These are phyloP conservation scores for Vitis hybrid DNA, from an alignment of 177 flowering plant genomes.

Conservation along the genomic window DNA sequence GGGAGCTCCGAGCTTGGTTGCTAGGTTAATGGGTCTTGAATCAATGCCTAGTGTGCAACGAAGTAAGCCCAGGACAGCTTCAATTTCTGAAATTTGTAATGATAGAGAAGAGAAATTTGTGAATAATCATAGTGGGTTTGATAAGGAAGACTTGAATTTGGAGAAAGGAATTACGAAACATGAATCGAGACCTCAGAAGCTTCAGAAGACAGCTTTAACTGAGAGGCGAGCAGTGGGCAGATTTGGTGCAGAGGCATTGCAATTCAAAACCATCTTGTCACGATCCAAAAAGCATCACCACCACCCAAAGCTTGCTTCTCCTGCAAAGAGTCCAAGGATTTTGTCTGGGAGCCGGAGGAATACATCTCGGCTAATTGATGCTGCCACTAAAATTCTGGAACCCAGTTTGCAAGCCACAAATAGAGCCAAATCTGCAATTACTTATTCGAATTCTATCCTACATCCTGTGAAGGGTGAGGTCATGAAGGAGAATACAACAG, in stretches of 20 bases:
- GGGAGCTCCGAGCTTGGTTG: conserved; percentile 73
- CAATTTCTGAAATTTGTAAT: conserved; percentile 15
- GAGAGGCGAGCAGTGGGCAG: conserved; percentile 58
- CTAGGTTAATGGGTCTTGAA: conserved; percentile 94
- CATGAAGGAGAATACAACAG: conserved; percentile 16
- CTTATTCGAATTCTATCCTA: conserved; percentile 39
- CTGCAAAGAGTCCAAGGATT: conserved; percentile 52
- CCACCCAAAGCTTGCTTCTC: conserved; percentile 42
- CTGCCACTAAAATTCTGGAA: conserved; percentile 81
- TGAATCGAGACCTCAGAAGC: conserved; percentile 78
- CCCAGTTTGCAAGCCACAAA: conserved; percentile 76
- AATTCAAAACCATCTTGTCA: conserved; percentile 54
- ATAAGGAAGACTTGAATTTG: conserved; percentile 22
- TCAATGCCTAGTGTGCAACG: conserved; percentile 54
- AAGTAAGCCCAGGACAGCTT: conserved; percentile 39
- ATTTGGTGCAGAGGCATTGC: conserved; percentile 75
- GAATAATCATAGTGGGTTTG: conserved; percentile 11
- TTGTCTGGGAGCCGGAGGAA: conserved; percentile 35
- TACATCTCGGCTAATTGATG: conserved; percentile 68
- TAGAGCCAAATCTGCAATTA: conserved; percentile 53
- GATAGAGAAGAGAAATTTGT: conserved; percentile 24
- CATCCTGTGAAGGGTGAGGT: conserved; percentile 22
- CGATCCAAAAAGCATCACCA: conserved; percentile 62
- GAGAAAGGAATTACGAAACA: conserved; percentile 39
- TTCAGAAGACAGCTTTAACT: conserved; percentile 63